A percentile compares a stretch with the other conserved stretches of the same genome.
These are phyloP conservation scores for Raphanus raphanistrum DNA, from an alignment of 345 rosid genomes.

Conservation along the genomic window DNA sequence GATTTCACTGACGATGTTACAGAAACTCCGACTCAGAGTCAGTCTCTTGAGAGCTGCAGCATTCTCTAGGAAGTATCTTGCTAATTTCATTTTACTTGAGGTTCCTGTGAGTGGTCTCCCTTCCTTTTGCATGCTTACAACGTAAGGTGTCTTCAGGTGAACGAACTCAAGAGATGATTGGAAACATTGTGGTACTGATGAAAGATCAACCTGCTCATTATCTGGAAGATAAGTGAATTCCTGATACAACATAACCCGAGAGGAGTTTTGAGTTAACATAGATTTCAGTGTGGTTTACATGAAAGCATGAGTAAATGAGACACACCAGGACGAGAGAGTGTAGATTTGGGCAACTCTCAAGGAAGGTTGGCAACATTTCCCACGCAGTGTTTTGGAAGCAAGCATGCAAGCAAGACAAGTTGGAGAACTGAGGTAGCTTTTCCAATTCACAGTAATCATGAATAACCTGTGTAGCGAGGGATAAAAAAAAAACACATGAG, in stretches of 20 bases:
- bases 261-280: not conserved
- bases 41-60: not conserved
- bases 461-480: slow-evolving; percentile 16
- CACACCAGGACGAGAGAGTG: slow-evolving; percentile 1
- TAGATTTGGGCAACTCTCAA: slow-evolving; percentile 33
- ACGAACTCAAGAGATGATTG: slow-evolving; percentile 10
- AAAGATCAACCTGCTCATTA: not conserved
- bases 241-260: not conserved
- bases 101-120: slow-evolving; percentile 17
- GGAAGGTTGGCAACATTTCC: slow-evolving; percentile 27
- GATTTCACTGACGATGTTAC: slow-evolving; percentile 23
- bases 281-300: too few relatives aligned
- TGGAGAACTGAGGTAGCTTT: slow-evolving; percentile 25
- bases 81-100: not conserved
- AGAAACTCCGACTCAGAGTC: slow-evolving; percentile 17
- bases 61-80: too few relatives aligned
- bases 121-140: not conserved
- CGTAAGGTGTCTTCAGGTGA: slow-evolving; percentile 17
- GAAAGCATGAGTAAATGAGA: slow-evolving; percentile 5
- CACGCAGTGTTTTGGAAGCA: not conserved
- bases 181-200: slow-evolving; percentile 13
- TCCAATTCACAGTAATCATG: slow-evolving; percentile 22
- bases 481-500: not conserved
- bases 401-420: slow-evolving; percentile 25
- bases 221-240: not conserved